Conservation (phyloP, 306 rosid genomes). For the Vigna trinervia region DNA sequence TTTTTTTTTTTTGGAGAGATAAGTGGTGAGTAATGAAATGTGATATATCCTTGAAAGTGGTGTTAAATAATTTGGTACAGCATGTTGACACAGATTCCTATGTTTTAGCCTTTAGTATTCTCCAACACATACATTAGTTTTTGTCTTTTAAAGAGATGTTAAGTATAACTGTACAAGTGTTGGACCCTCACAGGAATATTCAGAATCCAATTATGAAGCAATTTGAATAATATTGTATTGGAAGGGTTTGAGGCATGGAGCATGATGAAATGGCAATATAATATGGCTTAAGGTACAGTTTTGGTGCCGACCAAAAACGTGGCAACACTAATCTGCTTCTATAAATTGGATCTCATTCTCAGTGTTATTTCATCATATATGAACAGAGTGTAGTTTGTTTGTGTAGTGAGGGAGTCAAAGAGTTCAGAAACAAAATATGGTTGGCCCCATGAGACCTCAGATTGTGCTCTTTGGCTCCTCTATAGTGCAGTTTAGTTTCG, state of each 20-base stretch:
- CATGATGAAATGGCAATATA: not conserved
- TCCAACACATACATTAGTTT: not conserved
- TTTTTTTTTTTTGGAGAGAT: too few species aligned
- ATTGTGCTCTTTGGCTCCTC: constrained; percentile 93
- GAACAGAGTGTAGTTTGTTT: not conserved
- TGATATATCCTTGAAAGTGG: not conserved
- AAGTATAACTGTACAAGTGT: not conserved
- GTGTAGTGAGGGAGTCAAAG: not conserved
- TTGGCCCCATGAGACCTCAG: constrained; percentile 78
- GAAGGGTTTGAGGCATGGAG: not conserved
- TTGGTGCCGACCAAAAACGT: not conserved
- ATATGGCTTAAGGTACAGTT: not conserved
- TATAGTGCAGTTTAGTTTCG: constrained; percentile 62
- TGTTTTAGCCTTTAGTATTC: not conserved
- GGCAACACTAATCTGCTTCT: not conserved
- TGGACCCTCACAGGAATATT: not conserved
- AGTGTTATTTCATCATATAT: not conserved
- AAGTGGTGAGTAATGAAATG: not conserved
- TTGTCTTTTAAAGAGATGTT: not conserved
- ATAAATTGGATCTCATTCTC: not conserved
- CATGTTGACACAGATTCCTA: not conserved
- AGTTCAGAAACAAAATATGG: constrained; percentile 48
- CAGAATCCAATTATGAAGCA: not conserved
- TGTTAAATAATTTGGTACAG: not conserved
- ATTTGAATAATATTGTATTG: not conserved